Conservation (phyloP, 169 alveolate genomes). For the Eimeria brunetti region DNA sequence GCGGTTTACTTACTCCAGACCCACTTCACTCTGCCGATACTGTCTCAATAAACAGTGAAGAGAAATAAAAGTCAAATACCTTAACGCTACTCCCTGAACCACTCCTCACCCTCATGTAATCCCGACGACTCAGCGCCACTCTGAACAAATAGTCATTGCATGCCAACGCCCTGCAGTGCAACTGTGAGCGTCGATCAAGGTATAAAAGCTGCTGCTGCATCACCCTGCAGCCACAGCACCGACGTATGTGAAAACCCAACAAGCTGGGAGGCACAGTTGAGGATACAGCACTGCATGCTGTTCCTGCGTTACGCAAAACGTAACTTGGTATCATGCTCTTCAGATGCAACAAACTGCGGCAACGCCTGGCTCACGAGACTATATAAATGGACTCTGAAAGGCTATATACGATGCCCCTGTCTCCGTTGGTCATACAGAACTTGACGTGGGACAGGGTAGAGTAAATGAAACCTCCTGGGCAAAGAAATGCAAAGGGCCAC, state of each 20-base stretch:
- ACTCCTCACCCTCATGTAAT: constrained; percentile 86
- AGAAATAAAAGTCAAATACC: neutral
- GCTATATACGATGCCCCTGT: constrained; percentile 85
- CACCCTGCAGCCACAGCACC: constrained; percentile 54
- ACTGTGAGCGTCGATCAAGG: constrained; percentile 76
- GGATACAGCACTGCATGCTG: neutral
- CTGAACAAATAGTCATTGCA: constrained; percentile 90
- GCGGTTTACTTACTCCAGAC: neutral
- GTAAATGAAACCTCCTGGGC: constrained; percentile 84
- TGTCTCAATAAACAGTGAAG: neutral
- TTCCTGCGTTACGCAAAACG: neutral
- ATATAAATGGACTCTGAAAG: constrained; percentile 84
- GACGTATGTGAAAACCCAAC: neutral
- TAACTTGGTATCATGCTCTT: neutral
- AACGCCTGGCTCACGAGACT: constrained; percentile 49
- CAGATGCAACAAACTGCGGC: neutral
- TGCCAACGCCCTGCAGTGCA: constrained; percentile 81
- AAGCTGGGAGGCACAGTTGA: neutral
- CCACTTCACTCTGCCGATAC: neutral
- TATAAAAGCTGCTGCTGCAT: constrained; percentile 64
- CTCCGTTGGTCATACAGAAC: constrained; percentile 85
- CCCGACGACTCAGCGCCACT: constrained; percentile 86
- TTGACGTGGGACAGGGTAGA: constrained; percentile 86
- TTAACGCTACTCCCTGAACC: constrained; percentile 35
- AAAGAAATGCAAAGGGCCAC: neutral